Evolutionary conservation across 2,329 filamentous ascomycete genomes (phyloP).

Genomic region (Cladosporium halotolerans): DNA sequence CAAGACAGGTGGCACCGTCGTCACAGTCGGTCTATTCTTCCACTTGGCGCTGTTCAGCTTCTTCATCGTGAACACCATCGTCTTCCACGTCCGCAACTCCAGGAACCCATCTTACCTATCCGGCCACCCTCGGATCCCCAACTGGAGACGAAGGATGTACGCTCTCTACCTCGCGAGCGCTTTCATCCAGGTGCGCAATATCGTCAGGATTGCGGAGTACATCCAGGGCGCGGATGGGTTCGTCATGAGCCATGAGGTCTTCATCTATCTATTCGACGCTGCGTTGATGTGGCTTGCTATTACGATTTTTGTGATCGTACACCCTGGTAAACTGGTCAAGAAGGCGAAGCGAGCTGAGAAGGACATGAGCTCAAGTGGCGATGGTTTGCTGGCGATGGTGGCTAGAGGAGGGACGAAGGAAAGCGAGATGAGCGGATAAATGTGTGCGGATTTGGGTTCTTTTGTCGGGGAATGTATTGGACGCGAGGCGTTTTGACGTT

Average conservation of each 20-base stretch:
- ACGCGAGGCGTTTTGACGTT: too few relatives aligned
- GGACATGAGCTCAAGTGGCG: not conserved
- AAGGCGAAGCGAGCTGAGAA: not conserved
- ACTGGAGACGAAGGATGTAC: conserved; percentile 33
- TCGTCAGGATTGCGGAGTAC: conserved; percentile 46
- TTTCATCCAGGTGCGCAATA: conserved; percentile 42
- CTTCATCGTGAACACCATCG: conserved; percentile 44
- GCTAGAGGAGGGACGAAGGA: not conserved
- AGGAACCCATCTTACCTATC: not conserved
- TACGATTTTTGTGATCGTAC: conserved; percentile 15
- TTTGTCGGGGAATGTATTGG: too few relatives aligned
- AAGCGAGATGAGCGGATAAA: not conserved
- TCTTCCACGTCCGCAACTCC: conserved; percentile 44
- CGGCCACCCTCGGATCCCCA: conserved; percentile 15
- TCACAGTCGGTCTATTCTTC: conserved; percentile 51
- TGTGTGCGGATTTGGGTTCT: too few relatives aligned
- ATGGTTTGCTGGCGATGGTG: not conserved
- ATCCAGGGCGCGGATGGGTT: conserved; percentile 37
- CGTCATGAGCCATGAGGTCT: conserved; percentile 37
- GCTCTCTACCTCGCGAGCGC: conserved; percentile 35
- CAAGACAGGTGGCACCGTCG: conserved; percentile 44
- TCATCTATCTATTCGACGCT: conserved; percentile 42
- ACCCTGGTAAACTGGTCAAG: conserved; percentile 9
- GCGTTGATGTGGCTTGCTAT: conserved; percentile 32
- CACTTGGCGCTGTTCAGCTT: conserved; percentile 54